These are phyloP conservation scores for Nannochloropsis salina DNA, from an alignment of 108 stramenopile species.

Conservation along the genomic window DNA sequence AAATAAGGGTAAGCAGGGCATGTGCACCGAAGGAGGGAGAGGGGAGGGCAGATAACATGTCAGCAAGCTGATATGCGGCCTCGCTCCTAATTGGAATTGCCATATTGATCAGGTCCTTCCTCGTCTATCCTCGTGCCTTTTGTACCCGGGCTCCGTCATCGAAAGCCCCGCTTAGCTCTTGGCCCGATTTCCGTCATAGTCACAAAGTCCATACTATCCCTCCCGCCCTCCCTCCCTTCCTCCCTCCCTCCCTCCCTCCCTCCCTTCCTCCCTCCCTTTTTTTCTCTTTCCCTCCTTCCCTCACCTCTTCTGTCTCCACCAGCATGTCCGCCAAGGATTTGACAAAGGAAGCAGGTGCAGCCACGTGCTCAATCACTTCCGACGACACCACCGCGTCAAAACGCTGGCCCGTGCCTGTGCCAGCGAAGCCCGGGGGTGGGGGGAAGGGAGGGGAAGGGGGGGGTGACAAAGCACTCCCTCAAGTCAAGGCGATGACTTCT, in stretches of 20 bases:
- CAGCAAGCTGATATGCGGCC: too few species aligned
- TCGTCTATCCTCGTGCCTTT: too few species aligned
- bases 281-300: not conserved
- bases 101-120: too few species aligned
- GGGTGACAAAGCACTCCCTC: too few species aligned
- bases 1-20: too few species aligned
- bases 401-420: not conserved
- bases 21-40: too few species aligned
- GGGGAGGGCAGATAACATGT: too few species aligned
- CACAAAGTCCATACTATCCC: conserved; percentile 67
- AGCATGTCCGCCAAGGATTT: conserved; percentile 54
- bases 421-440: not conserved
- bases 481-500: not conserved
- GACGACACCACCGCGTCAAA: not conserved
- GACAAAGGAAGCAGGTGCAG: not conserved
- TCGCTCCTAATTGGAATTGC: too few species aligned
- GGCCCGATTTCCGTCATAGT: not conserved
- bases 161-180: too few species aligned
- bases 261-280: not conserved
- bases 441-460: not conserved
- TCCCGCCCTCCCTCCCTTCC: conserved; percentile 31
- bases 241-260: not conserved
- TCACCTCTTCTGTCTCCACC: conserved; percentile 37
- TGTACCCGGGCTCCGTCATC: too few species aligned
- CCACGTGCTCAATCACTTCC: conserved; percentile 14